Conservation (phyloP, 495 filamentous ascomycete species). For the Xylaria nigripes region DNA sequence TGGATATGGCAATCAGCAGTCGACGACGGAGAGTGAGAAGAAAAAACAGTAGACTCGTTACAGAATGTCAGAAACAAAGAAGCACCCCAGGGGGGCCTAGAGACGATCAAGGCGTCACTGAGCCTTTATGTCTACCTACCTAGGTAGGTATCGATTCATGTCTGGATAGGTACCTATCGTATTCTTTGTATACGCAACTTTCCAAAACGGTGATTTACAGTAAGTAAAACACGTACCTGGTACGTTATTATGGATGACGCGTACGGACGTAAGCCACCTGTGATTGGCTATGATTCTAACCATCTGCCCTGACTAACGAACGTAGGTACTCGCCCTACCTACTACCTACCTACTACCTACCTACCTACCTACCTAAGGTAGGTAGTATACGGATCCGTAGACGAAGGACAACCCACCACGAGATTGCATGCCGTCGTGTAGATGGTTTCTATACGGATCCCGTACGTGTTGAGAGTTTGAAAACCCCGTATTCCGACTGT, state of each 20-base stretch:
- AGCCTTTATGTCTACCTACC: too few species aligned
- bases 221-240: neutral
- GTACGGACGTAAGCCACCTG: neutral
- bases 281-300: conserved; percentile 6
- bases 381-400: neutral
- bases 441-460: neutral
- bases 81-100: neutral
- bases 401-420: neutral
- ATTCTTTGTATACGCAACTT: neutral
- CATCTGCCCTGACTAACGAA: too few species aligned
- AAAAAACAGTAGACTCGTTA: conserved; percentile 17
- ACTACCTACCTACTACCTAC: too few species aligned
- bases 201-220: neutral
- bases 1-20: conserved; percentile 16
- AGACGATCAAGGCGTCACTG: neutral
- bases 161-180: too few species aligned
- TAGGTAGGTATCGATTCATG: neutral
- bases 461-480: neutral
- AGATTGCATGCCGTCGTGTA: neutral
- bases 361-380: neutral
- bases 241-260: neutral
- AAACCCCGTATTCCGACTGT: neutral
- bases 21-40: conserved; percentile 16
- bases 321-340: neutral
- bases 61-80: neutral